Percentiles rank a stretch among this genome's conserved stretches.
These are phyloP conservation scores for Podaxis sp. DNA, from an alignment of 768 basidiomycete genomes.

Conservation along the genomic window DNA sequence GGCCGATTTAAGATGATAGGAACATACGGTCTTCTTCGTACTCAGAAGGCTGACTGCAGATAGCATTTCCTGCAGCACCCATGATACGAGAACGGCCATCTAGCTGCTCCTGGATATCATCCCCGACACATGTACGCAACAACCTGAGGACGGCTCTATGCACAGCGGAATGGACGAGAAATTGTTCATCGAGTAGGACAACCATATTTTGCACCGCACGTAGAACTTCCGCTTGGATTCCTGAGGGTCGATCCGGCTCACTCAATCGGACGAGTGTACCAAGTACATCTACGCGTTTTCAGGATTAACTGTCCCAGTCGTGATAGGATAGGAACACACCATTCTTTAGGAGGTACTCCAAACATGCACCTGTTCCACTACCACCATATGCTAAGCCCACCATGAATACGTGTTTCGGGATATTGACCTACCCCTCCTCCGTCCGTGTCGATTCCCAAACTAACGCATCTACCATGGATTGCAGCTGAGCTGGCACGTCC, in stretches of 20 bases:
- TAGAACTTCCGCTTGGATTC: conserved; percentile 90
- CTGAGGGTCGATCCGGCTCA: conserved; percentile 80
- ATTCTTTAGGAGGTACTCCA: conserved; percentile 91
- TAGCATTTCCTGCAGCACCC: conserved; percentile 79
- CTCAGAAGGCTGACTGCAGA: conserved; percentile 75
- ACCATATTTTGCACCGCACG: conserved; percentile 89
- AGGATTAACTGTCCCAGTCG: background rate
- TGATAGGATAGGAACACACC: conserved; percentile 40
- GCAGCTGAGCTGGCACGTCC: conserved; percentile 72
- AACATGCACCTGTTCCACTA: conserved; percentile 84
- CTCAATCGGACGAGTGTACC: conserved; percentile 83
- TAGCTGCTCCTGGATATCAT: conserved; percentile 84
- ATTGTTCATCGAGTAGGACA: conserved; percentile 88
- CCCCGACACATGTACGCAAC: conserved; percentile 86
- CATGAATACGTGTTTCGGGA: background rate
- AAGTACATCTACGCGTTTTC: conserved; percentile 62
- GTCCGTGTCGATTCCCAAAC: conserved; percentile 82
- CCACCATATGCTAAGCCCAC: conserved; percentile 12
- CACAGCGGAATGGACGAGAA: conserved; percentile 88
- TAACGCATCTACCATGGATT: conserved; percentile 81
- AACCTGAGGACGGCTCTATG: conserved; percentile 86
- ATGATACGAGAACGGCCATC: conserved; percentile 75
- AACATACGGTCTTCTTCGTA: conserved; percentile 84
- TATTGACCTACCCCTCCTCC: conserved; percentile 78
- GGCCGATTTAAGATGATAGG: background rate